Percentiles rank a stretch among this genome's conserved stretches.
phyloP scores from a whole-genome alignment of 225 moss, liverwort and hornwort genomes.

The Bryoerythrophyllum caledonicum region DNA sequence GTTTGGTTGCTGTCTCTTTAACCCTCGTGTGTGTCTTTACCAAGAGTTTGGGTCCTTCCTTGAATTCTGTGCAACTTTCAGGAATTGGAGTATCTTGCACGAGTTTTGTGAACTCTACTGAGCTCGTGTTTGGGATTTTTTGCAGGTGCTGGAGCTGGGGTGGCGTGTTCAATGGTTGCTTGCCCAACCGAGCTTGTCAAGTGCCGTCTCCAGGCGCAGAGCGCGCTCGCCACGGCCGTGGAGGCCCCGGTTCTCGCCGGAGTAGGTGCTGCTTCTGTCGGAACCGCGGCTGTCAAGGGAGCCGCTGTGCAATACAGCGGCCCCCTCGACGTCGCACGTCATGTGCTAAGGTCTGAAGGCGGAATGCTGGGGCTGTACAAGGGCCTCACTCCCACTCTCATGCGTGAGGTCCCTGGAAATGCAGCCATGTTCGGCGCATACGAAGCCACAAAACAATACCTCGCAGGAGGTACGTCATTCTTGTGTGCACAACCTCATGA shows the following conservation, averaged over 20 bases:
- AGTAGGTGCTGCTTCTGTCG: slow-evolving; percentile 52
- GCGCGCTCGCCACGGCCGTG: slow-evolving; percentile 59
- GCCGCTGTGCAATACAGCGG: slow-evolving; percentile 64
- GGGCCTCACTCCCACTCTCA: slow-evolving; percentile 79
- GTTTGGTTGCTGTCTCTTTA: background rate
- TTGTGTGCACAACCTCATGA: too few relatives aligned
- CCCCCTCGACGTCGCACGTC: slow-evolving; percentile 84
- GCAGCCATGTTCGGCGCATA: slow-evolving; percentile 90
- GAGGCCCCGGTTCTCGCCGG: slow-evolving; percentile 62
- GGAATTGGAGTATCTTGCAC: background rate
- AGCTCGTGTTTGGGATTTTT: background rate
- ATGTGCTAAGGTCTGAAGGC: slow-evolving; percentile 81
- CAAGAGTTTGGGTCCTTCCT: background rate
- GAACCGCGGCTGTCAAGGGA: slow-evolving; percentile 41
- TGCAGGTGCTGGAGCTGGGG: slow-evolving; percentile 59
- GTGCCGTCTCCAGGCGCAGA: slow-evolving; percentile 87
- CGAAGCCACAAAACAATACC: slow-evolving; percentile 76
- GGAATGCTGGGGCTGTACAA: slow-evolving; percentile 76
- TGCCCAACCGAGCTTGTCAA: slow-evolving; percentile 66
- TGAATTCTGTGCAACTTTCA: background rate
- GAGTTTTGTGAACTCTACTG: background rate
- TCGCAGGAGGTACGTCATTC: slow-evolving; percentile 62
- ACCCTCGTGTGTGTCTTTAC: too few relatives aligned
- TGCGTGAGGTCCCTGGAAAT: slow-evolving; percentile 98
- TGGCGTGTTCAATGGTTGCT: slow-evolving; percentile 58